These are phyloP conservation scores for Moesziomyces sp. DNA, from an alignment of 1,284 basidiomycete genomes.

Conservation along the genomic window DNA sequence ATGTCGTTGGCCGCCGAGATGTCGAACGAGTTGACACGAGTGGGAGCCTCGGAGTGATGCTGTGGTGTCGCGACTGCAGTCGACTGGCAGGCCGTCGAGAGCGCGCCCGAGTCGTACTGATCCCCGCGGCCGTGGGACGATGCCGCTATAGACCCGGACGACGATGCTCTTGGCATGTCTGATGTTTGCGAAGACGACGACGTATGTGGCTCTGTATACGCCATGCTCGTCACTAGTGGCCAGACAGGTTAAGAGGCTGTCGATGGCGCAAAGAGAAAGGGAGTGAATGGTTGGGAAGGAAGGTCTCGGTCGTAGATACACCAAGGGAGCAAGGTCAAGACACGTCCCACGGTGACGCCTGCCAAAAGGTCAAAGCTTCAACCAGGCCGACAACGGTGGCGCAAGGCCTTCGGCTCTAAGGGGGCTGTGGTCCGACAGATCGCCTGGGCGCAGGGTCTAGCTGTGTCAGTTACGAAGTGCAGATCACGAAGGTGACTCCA, in stretches of 20 bases:
- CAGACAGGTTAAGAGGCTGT: not conserved
- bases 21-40: conserved; percentile 37
- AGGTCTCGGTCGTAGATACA: no score
- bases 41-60: conserved; percentile 17
- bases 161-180: no score
- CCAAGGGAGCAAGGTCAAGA: no score
- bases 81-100: not conserved
- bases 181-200: not conserved
- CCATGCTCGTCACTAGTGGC: not conserved
- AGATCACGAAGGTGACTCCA: conserved; percentile 4
- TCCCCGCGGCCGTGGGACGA: not conserved
- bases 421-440: not conserved
- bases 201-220: not conserved
- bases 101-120: not conserved
- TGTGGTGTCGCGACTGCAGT: conserved; percentile 22
- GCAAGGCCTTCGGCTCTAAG: no score
- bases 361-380: no score
- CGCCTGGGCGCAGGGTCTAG: not conserved
- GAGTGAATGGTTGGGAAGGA: not conserved
- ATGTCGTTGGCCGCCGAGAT: conserved; percentile 6
- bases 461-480: conserved; percentile 8
- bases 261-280: not conserved
- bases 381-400: no score
- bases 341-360: no score
- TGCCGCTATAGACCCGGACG: no score